Evolutionary conservation across 306 rosid species (phyloP).

Genomic region (Ormosia semicastrata): DNA sequence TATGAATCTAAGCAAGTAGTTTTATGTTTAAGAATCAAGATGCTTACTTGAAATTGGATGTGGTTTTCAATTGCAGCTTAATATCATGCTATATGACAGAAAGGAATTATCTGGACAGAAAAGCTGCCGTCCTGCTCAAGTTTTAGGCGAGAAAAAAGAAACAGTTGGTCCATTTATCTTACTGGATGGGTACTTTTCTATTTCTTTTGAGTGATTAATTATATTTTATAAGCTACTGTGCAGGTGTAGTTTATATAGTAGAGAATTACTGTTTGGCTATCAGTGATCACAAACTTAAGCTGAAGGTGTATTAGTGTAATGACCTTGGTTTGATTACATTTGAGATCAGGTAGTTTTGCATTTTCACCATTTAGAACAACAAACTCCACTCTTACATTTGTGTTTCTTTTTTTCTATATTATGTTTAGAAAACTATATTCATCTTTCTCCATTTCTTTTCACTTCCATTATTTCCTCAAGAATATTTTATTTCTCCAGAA

Average conservation of each 20-base stretch:
- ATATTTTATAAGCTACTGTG: slow-evolving; percentile 5
- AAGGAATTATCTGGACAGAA: slow-evolving; percentile 83
- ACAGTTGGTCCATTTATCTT: slow-evolving; percentile 37
- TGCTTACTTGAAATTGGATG: slow-evolving; percentile 23
- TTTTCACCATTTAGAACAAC: background rate
- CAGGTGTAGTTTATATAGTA: background rate
- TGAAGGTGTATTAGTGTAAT: background rate
- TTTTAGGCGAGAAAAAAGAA: slow-evolving; percentile 53
- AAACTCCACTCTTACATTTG: background rate
- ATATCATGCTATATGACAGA: slow-evolving; percentile 61
- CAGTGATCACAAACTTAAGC: slow-evolving; percentile 15
- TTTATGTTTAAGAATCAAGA: slow-evolving; percentile 8
- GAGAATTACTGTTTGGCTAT: background rate
- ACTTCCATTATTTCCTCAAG: background rate
- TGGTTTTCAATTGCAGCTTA: slow-evolving; percentile 57
- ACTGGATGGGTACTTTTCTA: slow-evolving; percentile 50
- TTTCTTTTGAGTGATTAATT: background rate
- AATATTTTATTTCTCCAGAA: background rate
- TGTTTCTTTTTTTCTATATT: background rate
- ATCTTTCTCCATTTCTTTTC: background rate
- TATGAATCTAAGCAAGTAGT: slow-evolving; percentile 4
- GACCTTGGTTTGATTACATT: background rate
- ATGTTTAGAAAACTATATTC: background rate
- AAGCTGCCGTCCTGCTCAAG: slow-evolving; percentile 71
- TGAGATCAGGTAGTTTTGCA: background rate